Evolutionary conservation across 2,329 filamentous ascomycete species (phyloP), one percentile per base, ranked within the genome.

Genomic region (Lachnellula subtilissima): DNA sequence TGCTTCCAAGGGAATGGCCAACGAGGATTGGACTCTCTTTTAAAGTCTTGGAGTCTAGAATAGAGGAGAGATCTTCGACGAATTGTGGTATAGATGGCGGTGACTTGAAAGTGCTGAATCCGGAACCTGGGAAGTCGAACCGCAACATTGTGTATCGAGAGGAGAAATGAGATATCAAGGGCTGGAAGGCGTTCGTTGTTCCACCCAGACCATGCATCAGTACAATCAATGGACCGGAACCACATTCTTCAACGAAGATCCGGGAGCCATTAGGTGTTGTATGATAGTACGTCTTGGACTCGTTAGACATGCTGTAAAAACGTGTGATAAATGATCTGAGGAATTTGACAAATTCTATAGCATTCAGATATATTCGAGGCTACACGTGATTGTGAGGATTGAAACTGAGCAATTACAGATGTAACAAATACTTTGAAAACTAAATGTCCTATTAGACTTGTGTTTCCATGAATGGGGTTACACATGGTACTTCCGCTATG

Each of bases 1-100:
- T 69, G 50, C 63, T 67, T 15, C 71, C 71, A 48, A 73, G 65
- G 15, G 70, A 72, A 60, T 73, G 71, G 17, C 71, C 71, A 49
- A 73, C 59, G 49, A 72, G 58, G 52, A 71, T 53, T 17, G 58
- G 55, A 19, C 12, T 35, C 22, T 53, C 57, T 22, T 54, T 49
- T 4, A 39, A 15, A 9, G 25, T 28, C 53, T 52, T 48, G 28
- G 53, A 37, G n/a, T 50, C 37, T 8, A 62, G 46, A 37, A 62
- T 53, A 4, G 58, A 60, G 22, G 47, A 40, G 4, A 62, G 50
- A 36, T 60, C 56, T 25, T 58, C 48, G 8, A 60, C 60, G 22
- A 62, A 62, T 37, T 53, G 48, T 17, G 56, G 53, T 22, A 62
- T 55, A 28, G 54, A 55, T n/a, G 56, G 58, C 5, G 58, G 53